Base-by-base conservation (phyloP, 75 land plant species). In the Gnetum montanum region DNA sequence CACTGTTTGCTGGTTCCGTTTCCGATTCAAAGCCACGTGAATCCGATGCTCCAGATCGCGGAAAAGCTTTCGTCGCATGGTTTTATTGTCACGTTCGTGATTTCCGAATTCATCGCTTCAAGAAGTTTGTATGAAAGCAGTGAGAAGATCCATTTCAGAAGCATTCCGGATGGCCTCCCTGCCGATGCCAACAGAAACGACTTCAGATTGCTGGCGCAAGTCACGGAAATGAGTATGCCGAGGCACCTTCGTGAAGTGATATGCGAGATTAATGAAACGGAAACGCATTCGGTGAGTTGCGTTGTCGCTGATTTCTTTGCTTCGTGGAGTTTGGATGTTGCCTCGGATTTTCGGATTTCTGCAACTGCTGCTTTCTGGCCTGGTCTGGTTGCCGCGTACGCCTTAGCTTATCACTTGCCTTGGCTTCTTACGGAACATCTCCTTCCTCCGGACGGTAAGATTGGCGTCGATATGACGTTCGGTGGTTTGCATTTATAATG, bases 331-430 rank as follows among this genome's bases (percentile, higher is more conserved):
- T 33, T 53, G 25, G 55, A 53, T 7, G 55, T 53, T 8, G 55
- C 55, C 3, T 15, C 19, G 11, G 25, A 53, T 0, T 53, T 31
- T 8, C 3, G 22, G 19, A 53, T 53, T 22, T 23, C 19, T 2
- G 37, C 55, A 16, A 41, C 16, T 15, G 55, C 55, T 33, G 55
- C 25, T 53, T 53, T 53, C 34, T 53, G 55, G 55, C 55, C 55
- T 5, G 55, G 36, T 0, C 36, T 31, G 8, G 4, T 53, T 31
- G 55, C 55, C 22, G 22, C 55, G 10, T 53, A 53, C 29, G 55
- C 55, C 54, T 18, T 51, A 6, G 31, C 31, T 31, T 30, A 51
- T 51, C 34, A 16, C 10, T 18, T 51, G 26, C 55, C 55, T 0
- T 29, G 22, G 13, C 22, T 53, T 0, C 7, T 53, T 3, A 1